A percentile compares a stretch with the other conserved stretches of the same genome.
Evolutionary conservation across 495 filamentous ascomycete species (phyloP).

Genomic region (Sporormia fimetaria): DNA sequence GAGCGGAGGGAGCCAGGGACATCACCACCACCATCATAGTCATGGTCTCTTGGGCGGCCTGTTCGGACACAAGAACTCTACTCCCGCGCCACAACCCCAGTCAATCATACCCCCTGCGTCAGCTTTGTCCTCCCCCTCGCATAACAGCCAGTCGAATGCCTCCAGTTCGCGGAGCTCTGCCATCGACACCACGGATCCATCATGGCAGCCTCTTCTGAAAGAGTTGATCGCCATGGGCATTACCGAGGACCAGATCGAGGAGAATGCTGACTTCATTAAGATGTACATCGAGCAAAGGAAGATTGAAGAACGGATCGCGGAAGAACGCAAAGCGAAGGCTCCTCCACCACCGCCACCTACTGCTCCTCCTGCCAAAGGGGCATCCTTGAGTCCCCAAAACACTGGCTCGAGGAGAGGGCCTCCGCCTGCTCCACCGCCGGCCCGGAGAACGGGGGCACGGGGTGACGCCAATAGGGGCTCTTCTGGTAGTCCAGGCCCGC

Average conservation of each 20-base stretch:
- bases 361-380: conserved; percentile 27
- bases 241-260: conserved; percentile 80
- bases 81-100: conserved; percentile 42
- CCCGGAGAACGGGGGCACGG: conserved; percentile 46
- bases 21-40: conserved; percentile 1
- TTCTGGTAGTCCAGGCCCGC: conserved; percentile 21
- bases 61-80: conserved; percentile 56
- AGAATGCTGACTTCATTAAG: conserved; percentile 92
- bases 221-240: conserved; percentile 80
- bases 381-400: conserved; percentile 53
- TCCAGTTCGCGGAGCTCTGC: conserved; percentile 42
- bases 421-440: conserved; percentile 75
- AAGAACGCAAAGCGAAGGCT: conserved; percentile 40
- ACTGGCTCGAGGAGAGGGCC: conserved; percentile 56
- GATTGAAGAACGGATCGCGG: conserved; percentile 37
- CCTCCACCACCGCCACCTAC: conserved; percentile 52
- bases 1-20: conserved; percentile 4
- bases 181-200: conserved; percentile 72
- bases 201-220: conserved; percentile 71
- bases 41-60: conserved; percentile 35
- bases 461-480: conserved; percentile 12
- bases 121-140: conserved; percentile 24
- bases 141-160: conserved; percentile 21
- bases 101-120: conserved; percentile 39
- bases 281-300: conserved; percentile 77